Percentiles rank a stretch among this genome's conserved stretches.
These are phyloP conservation scores for Saccharomycopsis capsularis DNA, from an alignment of 805 yeast species.

Conservation along the genomic window DNA sequence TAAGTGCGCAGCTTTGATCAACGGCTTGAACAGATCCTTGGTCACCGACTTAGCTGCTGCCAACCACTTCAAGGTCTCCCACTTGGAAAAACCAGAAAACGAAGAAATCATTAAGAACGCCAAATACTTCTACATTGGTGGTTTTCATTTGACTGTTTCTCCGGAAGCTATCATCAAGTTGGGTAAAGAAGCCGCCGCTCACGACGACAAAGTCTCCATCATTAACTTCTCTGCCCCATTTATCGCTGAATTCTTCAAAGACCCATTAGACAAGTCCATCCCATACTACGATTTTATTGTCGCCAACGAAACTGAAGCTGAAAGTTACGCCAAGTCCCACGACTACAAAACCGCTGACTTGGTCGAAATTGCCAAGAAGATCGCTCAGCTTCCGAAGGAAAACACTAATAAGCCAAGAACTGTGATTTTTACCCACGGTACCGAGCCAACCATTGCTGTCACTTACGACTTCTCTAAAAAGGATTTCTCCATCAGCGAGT, in stretches of 20 bases:
- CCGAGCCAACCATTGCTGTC: constrained; percentile 81
- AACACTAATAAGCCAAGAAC: constrained; percentile 67
- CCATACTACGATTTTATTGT: constrained; percentile 88
- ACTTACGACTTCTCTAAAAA: constrained; percentile 44
- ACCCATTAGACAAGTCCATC: constrained; percentile 67
- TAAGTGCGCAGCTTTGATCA: constrained; percentile 94
- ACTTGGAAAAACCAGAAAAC: constrained; percentile 81
- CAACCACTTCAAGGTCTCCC: constrained; percentile 87
- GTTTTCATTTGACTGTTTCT: constrained; percentile 97
- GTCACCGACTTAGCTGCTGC: constrained; percentile 98
- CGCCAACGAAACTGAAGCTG: constrained; percentile 97
- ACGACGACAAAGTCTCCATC: constrained; percentile 65
- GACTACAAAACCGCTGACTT: constrained; percentile 55
- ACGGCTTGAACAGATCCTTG: constrained; percentile 82
- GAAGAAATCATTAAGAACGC: constrained; percentile 83
- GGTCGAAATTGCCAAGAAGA: constrained; percentile 68
- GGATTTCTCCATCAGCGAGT: constrained; percentile 41
- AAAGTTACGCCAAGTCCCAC: constrained; percentile 85
- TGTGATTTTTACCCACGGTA: constrained; percentile 92
- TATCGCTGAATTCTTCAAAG: constrained; percentile 93
- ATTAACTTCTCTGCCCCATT: constrained; percentile 95
- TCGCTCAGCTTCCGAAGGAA: constrained; percentile 72
- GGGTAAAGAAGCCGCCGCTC: constrained; percentile 85
- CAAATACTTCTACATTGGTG: constrained; percentile 85
- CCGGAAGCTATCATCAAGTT: constrained; percentile 86